Evolutionary conservation across 176 grass and related monocot genomes (phyloP).

Genomic region (Melocanna baccifera): DNA sequence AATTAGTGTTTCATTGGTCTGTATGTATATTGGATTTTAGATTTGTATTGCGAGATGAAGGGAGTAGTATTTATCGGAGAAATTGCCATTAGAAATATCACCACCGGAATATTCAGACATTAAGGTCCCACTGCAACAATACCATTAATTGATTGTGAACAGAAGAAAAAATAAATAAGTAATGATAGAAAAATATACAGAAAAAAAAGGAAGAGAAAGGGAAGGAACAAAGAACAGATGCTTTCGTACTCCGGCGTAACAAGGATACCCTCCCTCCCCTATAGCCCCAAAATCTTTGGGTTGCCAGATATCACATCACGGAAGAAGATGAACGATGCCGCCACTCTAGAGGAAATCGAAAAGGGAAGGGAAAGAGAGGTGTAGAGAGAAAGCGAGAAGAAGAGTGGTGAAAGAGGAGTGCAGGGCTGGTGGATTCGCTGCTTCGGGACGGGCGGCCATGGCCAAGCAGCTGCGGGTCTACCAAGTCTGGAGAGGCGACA

Average conservation of each 20-base stretch:
- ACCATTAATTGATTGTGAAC: background rate
- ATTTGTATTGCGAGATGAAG: too few species aligned
- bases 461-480: constrained; percentile 69
- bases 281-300: background rate
- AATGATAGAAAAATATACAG: background rate
- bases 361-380: background rate
- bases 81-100: background rate
- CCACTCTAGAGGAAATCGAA: constrained; percentile 7
- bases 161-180: background rate
- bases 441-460: constrained; percentile 27
- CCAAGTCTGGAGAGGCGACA: constrained; percentile 78
- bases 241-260: constrained; percentile 5
- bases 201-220: background rate
- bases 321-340: background rate
- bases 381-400: background rate
- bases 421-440: background rate
- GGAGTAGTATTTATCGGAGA: background rate
- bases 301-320: constrained; percentile 4
- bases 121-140: background rate
- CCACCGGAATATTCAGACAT: background rate
- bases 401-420: background rate
- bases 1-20: too few species aligned
- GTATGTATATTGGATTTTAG: too few species aligned
- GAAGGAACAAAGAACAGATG: constrained; percentile 7
- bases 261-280: background rate